A percentile compares a stretch with the other conserved stretches of the same genome.
Conservation (phyloP, 2,329 filamentous ascomycete genomes). For the Aspergillus sojae region DNA sequence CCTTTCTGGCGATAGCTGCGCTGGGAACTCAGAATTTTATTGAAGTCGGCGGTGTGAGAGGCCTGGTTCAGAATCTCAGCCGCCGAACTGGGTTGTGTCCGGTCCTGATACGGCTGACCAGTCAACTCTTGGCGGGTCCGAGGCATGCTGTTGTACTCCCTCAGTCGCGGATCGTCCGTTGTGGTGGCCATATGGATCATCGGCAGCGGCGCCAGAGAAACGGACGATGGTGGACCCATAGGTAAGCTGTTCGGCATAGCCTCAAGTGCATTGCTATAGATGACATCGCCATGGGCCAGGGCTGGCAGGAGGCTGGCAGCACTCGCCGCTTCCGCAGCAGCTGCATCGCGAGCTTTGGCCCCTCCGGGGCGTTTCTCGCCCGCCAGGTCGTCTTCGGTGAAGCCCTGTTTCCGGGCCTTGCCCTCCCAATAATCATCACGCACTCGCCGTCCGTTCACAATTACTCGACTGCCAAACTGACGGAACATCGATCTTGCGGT, state of each 20-base stretch:
- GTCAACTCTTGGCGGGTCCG: slow-evolving; percentile 87
- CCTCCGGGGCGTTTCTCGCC: slow-evolving; percentile 95
- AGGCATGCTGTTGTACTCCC: slow-evolving; percentile 81
- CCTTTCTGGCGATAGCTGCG: slow-evolving; percentile 78
- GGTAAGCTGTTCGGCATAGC: slow-evolving; percentile 70
- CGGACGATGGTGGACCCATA: slow-evolving; percentile 65
- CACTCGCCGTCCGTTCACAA: slow-evolving; percentile 84
- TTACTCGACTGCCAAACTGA: slow-evolving; percentile 93
- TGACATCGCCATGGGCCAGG: slow-evolving; percentile 78
- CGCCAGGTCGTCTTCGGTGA: slow-evolving; percentile 93
- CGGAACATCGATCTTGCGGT: slow-evolving; percentile 98
- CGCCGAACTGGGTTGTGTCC: slow-evolving; percentile 73
- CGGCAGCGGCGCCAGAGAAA: slow-evolving; percentile 72
- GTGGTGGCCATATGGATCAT: slow-evolving; percentile 83
- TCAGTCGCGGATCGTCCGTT: slow-evolving; percentile 73
- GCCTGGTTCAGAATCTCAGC: slow-evolving; percentile 84
- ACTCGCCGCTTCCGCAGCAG: slow-evolving; percentile 67
- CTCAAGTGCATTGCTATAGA: slow-evolving; percentile 78
- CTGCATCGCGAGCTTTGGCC: slow-evolving; percentile 82
- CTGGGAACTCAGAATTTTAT: slow-evolving; percentile 78
- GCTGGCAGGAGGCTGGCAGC: slow-evolving; percentile 62
- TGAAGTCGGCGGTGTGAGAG: slow-evolving; percentile 86
- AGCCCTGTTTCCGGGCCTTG: slow-evolving; percentile 95
- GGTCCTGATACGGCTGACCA: slow-evolving; percentile 84
- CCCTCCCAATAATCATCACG: slow-evolving; percentile 99